These are phyloP conservation scores for Sporothrix dimorphospora DNA, from an alignment of 2,329 filamentous ascomycete species.

Conservation along the genomic window DNA sequence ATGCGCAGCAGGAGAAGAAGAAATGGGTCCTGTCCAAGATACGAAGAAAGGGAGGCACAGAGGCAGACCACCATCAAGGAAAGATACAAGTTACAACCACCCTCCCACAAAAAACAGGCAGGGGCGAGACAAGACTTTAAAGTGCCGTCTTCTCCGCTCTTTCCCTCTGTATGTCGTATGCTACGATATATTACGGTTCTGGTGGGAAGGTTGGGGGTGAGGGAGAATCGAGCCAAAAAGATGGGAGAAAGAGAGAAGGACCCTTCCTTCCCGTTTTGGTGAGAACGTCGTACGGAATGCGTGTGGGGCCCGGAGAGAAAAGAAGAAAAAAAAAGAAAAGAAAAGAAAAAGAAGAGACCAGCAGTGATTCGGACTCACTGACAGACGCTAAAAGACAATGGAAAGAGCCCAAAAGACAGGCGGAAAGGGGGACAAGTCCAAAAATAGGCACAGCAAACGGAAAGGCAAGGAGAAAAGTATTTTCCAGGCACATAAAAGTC, in stretches of 20 bases:
- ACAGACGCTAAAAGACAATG: background rate
- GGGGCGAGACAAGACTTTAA: background rate
- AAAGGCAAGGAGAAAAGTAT: background rate
- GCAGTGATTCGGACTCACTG: background rate
- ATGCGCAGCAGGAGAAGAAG: conserved; percentile 14
- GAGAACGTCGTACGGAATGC: conserved; percentile 15
- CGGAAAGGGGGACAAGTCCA: background rate
- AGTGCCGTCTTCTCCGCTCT: conserved; percentile 16
- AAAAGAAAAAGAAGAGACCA: background rate
- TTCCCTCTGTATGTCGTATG: conserved; percentile 1
- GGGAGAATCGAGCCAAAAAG: background rate
- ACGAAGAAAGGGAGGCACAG: conserved; percentile 14
- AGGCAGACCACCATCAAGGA: background rate
- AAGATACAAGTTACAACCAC: conserved; percentile 9
- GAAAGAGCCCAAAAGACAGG: background rate
- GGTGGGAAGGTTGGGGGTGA: too few species aligned
- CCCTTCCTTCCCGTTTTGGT: conserved; percentile 20
- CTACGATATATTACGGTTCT: background rate
- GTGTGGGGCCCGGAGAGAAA: background rate
- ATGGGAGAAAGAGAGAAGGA: background rate
- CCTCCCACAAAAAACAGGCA: background rate
- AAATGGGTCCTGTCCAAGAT: conserved; percentile 20
- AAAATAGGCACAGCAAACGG: conserved; percentile 1
- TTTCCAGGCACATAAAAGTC: background rate
- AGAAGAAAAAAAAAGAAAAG: background rate